Conservation (phyloP, 352 stramenopile species). For the Phytophthora colocasiae region DNA sequence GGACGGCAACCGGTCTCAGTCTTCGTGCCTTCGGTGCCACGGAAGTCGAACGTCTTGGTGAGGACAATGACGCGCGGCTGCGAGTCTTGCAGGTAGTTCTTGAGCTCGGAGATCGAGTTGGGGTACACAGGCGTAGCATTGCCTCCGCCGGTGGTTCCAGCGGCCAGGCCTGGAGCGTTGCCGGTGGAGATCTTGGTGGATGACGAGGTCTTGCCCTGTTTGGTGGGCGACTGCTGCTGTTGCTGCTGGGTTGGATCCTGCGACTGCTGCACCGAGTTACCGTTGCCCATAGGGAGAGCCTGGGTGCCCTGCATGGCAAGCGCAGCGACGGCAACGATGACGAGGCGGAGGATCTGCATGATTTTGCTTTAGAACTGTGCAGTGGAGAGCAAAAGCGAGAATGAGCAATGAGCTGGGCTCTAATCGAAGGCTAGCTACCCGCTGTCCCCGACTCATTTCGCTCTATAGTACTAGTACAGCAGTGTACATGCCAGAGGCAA, state of each 20-base stretch:
- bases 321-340: slow-evolving; percentile 27
- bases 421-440: neutral
- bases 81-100: slow-evolving; percentile 49
- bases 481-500: neutral
- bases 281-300: slow-evolving; percentile 20
- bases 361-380: slow-evolving; percentile 5
- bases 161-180: slow-evolving; percentile 27
- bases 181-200: slow-evolving; percentile 31
- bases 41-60: slow-evolving; percentile 60
- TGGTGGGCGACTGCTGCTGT: slow-evolving; percentile 9
- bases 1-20: slow-evolving; percentile 59
- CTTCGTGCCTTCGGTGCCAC: slow-evolving; percentile 51
- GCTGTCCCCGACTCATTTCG: slow-evolving; percentile 2
- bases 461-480: neutral
- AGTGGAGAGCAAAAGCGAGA: slow-evolving; percentile 15
- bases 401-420: slow-evolving; percentile 9
- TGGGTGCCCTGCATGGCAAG: slow-evolving; percentile 42
- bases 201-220: slow-evolving; percentile 8
- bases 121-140: slow-evolving; percentile 48
- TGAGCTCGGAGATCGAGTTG: slow-evolving; percentile 49
- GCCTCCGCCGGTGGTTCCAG: slow-evolving; percentile 53
- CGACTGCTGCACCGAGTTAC: slow-evolving; percentile 7
- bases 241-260: neutral
- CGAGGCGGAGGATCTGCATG: slow-evolving; percentile 28
- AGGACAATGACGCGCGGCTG: slow-evolving; percentile 60